Conservation (phyloP, 352 stramenopile species). For the Phytophthora kernoviae region DNA sequence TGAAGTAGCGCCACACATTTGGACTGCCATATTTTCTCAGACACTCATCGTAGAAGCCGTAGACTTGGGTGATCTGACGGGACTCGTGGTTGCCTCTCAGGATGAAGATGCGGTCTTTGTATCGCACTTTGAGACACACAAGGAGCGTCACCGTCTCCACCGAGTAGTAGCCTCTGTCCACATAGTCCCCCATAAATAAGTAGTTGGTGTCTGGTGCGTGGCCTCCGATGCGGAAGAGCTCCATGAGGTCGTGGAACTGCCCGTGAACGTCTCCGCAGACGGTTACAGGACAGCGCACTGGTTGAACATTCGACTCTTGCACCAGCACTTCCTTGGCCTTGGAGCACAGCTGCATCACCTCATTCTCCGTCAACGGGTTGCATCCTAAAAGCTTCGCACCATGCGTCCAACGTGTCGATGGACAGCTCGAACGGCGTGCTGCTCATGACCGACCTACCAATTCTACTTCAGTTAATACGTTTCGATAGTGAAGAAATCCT, state of each 20-base stretch:
- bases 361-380: slow-evolving; percentile 94
- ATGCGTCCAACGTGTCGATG: slow-evolving; percentile 92
- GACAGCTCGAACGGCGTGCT: slow-evolving; percentile 77
- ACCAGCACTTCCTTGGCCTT: slow-evolving; percentile 96
- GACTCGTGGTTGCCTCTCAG: slow-evolving; percentile 84
- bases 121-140: slow-evolving; percentile 89
- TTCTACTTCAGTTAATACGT: neutral
- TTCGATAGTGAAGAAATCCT: slow-evolving; percentile 14
- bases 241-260: slow-evolving; percentile 98
- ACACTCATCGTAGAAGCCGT: slow-evolving; percentile 86
- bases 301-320: slow-evolving; percentile 97
- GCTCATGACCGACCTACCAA: slow-evolving; percentile 22
- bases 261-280: slow-evolving; percentile 98
- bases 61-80: slow-evolving; percentile 84
- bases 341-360: slow-evolving; percentile 95
- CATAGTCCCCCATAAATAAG: slow-evolving; percentile 85
- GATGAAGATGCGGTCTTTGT: slow-evolving; percentile 87
- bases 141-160: slow-evolving; percentile 85
- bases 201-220: slow-evolving; percentile 89
- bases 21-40: slow-evolving; percentile 97
- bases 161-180: slow-evolving; percentile 90
- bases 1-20: slow-evolving; percentile 99
- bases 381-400: slow-evolving; percentile 95
- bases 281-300: slow-evolving; percentile 96
- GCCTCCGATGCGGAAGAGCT: slow-evolving; percentile 93